phyloP scores from a whole-genome alignment of 2,329 filamentous ascomycete genomes.

The Pseudogymnoascus sp. region DNA sequence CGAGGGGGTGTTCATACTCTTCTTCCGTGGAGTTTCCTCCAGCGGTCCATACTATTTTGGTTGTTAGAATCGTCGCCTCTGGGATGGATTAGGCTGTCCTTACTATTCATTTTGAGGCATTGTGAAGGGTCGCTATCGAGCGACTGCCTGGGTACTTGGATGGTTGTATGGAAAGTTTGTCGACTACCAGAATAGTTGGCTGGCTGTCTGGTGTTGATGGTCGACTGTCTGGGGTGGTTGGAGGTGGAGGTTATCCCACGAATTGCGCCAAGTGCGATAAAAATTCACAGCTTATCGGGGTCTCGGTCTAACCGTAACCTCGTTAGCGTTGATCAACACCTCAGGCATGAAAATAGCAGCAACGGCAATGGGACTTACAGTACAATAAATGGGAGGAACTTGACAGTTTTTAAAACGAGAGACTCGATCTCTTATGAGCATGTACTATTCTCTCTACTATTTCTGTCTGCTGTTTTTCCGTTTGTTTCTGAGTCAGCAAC shows the following conservation, averaged over 20 bases:
- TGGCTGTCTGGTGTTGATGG: not conserved
- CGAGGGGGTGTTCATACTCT: not conserved
- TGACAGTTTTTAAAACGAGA: not conserved
- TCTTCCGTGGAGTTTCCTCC: slow-evolving; percentile 10
- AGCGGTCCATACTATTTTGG: slow-evolving; percentile 9
- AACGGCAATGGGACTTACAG: slow-evolving; percentile 47
- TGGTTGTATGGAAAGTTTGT: not conserved
- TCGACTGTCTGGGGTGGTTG: slow-evolving; percentile 6
- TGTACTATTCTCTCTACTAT: not conserved
- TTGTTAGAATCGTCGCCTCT: not conserved
- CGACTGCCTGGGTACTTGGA: not conserved
- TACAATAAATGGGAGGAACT: not conserved
- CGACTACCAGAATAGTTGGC: slow-evolving; percentile 1
- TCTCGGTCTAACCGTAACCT: not conserved
- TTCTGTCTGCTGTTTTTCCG: not conserved
- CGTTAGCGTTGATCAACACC: not conserved
- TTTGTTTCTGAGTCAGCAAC: not conserved
- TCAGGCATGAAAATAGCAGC: not conserved
- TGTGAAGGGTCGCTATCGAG: not conserved
- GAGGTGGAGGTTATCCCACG: slow-evolving; percentile 5
- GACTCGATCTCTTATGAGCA: not conserved
- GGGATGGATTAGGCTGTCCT: not conserved
- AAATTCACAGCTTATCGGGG: slow-evolving; percentile 8
- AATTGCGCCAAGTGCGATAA: slow-evolving; percentile 9
- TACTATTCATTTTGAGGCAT: slow-evolving; percentile 10